Conservation (phyloP, 2,329 filamentous ascomycete species). For the Penicillium paneum region DNA sequence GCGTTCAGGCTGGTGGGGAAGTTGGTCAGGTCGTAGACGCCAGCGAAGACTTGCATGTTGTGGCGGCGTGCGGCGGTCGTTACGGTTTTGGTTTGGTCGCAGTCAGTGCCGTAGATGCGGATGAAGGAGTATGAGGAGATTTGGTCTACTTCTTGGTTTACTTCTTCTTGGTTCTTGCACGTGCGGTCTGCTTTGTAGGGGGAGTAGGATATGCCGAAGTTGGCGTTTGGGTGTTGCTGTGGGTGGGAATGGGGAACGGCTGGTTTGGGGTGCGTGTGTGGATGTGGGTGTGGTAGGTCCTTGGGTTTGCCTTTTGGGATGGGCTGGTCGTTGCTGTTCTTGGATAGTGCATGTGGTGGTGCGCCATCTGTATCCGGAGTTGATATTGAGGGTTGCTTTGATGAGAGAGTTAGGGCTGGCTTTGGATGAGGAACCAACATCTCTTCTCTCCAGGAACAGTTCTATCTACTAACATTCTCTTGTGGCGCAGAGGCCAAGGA, state of each 20-base stretch:
- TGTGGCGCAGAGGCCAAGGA: slow-evolving; percentile 6
- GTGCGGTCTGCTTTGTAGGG: slow-evolving; percentile 55
- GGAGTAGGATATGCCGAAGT: slow-evolving; percentile 56
- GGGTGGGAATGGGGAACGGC: slow-evolving; percentile 1
- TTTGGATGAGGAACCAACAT: neutral
- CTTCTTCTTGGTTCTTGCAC: slow-evolving; percentile 65
- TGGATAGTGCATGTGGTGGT: neutral
- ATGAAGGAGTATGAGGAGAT: slow-evolving; percentile 61
- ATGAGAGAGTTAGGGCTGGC: neutral
- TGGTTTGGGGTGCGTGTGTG: slow-evolving; percentile 30
- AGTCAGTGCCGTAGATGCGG: slow-evolving; percentile 78
- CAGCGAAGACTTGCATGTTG: slow-evolving; percentile 69
- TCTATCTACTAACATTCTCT: slow-evolving; percentile 16
- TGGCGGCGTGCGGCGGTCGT: slow-evolving; percentile 61
- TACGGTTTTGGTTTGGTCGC: slow-evolving; percentile 65
- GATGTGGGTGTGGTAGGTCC: neutral
- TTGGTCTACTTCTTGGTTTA: slow-evolving; percentile 62
- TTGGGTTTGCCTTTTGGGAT: neutral
- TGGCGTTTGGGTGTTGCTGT: slow-evolving; percentile 10
- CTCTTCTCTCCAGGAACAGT: neutral
- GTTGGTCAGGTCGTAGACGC: slow-evolving; percentile 63
- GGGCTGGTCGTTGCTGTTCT: neutral
- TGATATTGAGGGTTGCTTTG: neutral
- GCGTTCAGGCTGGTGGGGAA: slow-evolving; percentile 57
- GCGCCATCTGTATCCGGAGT: neutral